phyloP scores from a whole-genome alignment of 2,329 filamentous ascomycete species.

The Microsporum ferrugineum region DNA sequence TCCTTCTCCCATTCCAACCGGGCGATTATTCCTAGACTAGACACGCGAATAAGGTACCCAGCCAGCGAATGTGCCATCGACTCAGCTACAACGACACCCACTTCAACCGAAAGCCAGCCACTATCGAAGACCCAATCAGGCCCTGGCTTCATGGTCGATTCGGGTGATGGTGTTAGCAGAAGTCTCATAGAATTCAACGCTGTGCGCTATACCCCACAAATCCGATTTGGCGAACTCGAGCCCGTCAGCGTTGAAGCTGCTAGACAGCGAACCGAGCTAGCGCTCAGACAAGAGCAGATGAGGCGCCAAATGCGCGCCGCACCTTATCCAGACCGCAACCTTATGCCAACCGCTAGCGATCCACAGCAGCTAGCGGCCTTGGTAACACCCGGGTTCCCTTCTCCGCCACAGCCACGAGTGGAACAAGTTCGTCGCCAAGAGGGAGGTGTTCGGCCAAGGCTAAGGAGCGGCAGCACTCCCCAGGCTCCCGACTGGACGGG shows the following conservation, averaged over 20 bases:
- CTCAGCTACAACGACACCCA: slow-evolving; percentile 9
- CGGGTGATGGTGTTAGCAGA: slow-evolving; percentile 13
- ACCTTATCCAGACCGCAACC: slow-evolving; percentile 18
- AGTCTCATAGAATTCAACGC: slow-evolving; percentile 13
- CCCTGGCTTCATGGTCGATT: slow-evolving; percentile 19
- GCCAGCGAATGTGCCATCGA: slow-evolving; percentile 7
- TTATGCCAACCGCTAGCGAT: slow-evolving; percentile 18
- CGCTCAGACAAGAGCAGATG: slow-evolving; percentile 7
- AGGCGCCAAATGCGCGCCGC: background rate
- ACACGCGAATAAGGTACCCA: slow-evolving; percentile 7
- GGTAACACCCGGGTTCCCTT: background rate
- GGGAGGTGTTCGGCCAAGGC: background rate
- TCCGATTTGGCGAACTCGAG: slow-evolving; percentile 19
- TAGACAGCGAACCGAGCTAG: slow-evolving; percentile 10
- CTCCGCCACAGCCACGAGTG: background rate
- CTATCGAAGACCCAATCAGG: slow-evolving; percentile 19
- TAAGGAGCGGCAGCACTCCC: slow-evolving; percentile 20
- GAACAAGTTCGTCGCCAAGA: slow-evolving; percentile 4
- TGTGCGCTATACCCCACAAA: slow-evolving; percentile 10
- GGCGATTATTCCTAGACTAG: slow-evolving; percentile 1
- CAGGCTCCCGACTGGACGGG: slow-evolving; percentile 18
- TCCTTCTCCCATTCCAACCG: slow-evolving; percentile 4
- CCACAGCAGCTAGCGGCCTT: slow-evolving; percentile 6
- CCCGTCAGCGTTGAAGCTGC: slow-evolving; percentile 18
- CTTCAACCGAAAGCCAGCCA: slow-evolving; percentile 8